These are phyloP conservation scores for Epithele typhae DNA, from an alignment of 768 basidiomycete species.

Conservation along the genomic window DNA sequence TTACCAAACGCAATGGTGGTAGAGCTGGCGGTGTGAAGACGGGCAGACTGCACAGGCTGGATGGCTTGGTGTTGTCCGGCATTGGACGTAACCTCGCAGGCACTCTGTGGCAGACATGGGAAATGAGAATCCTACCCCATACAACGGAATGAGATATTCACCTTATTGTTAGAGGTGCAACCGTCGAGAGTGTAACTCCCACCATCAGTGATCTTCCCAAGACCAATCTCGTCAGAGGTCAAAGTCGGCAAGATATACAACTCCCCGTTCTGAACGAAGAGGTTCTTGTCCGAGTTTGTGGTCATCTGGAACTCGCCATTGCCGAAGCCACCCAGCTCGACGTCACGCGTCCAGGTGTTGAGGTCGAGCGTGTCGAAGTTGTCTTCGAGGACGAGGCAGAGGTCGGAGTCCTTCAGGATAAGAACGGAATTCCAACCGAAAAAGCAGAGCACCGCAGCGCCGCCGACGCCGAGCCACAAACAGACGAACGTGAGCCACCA, in stretches of 20 bases:
- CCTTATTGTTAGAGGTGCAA: conserved; percentile 17
- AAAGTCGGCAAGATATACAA: conserved; percentile 60
- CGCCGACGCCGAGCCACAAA: conserved; percentile 37
- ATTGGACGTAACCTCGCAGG: conserved; percentile 40
- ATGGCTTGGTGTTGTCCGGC: conserved; percentile 33
- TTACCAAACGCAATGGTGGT: conserved; percentile 51
- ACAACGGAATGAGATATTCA: not conserved
- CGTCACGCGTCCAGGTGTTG: conserved; percentile 42
- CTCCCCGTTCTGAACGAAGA: conserved; percentile 43
- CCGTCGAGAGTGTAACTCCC: conserved; percentile 16
- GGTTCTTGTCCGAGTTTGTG: conserved; percentile 34
- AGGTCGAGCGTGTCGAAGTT: conserved; percentile 44
- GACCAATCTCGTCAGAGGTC: conserved; percentile 46
- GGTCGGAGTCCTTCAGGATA: conserved; percentile 29
- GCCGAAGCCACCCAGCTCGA: conserved; percentile 53
- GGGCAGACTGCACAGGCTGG: conserved; percentile 51
- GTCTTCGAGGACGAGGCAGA: conserved; percentile 47
- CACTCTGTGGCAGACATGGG: too few relatives aligned
- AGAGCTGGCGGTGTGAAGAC: conserved; percentile 47
- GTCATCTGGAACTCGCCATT: conserved; percentile 59
- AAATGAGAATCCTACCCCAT: too few relatives aligned
- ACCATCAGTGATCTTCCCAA: conserved; percentile 29
- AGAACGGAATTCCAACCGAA: conserved; percentile 38
- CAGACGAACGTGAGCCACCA: conserved; percentile 45
- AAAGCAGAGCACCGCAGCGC: conserved; percentile 42